Evolutionary conservation across 2,329 filamentous ascomycete genomes (phyloP), one percentile per base, ranked within the genome.

Genomic region (Elsinoe fawcettii): DNA sequence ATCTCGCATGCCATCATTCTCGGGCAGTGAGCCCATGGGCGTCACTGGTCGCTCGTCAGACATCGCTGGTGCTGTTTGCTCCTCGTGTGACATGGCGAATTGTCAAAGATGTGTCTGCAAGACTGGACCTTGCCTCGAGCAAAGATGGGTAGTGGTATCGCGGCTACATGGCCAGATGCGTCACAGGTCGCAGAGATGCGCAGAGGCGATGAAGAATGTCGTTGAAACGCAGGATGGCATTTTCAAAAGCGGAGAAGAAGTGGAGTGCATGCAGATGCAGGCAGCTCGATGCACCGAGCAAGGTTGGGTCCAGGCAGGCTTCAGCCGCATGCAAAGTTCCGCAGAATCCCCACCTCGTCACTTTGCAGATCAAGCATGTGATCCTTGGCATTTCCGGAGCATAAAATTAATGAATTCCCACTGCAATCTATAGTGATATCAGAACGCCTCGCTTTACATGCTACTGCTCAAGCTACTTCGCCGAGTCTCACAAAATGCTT

Each of bases 1-100:
- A 58, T 70, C 66, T 18, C 70, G 70, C 75, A 79, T 78, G 61
- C 76, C 76, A 65, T 79, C 76, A 63, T 78, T 74, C 57, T 73
- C 75, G 5, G 76, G 76, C 61, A 79, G 66, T 16, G 20, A 11
- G n/a, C 41, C 22, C 39, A 23, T 16, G 4, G 54, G 54, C 18
- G 41, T 47, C 12, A 41, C 22, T 9, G 54, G 11, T n/a, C 43
- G 25, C n/a, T 14, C 9, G 8, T 36, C 49, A 2, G 22, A 11
- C 16, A 9, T 20, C 11, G 32, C 11, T n/a, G 30, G 11, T 8
- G n/a, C 12, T 14, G 18, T 9, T 20, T 11, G 14, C 32, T 37
- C 5, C 14, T 53, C 32, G 16, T 53, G 32, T 39, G 49, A 39
- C 49, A 53, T 53, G 49, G 25, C 18, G 25, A 32, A n/a, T 5